Evolutionary conservation across 371 early-diverging fungal genomes (phyloP), one percentile per base, ranked within the genome.

Genomic region (Mucor plumbeus): DNA sequence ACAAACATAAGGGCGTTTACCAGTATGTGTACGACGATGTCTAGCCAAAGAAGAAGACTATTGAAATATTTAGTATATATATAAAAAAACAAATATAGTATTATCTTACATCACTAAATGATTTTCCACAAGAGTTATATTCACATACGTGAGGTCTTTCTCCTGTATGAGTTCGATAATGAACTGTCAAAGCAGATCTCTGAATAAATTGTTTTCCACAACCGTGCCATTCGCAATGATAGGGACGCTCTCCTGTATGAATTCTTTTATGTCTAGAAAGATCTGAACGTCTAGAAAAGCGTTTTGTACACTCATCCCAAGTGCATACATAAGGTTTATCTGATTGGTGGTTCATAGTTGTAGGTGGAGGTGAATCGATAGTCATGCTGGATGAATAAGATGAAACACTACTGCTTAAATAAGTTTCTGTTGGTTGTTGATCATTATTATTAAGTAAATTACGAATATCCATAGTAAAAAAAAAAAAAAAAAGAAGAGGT

Each of bases 171-270:
- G 92, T 92, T 63, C 93, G 85, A 59, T 85, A 80, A 69, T 93
- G 94, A 43, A 92, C 92, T 3, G 90, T 91, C 68, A 93, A 79
- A 15, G 93, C 93, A 7, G 92, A 92, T 21, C 90, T 81, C 75
- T 92, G 93, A 73, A 93, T 89, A 62, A 93, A 93, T 48, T 87
- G 87, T 70, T 92, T 91, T 64, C 85, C 85, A 72, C 93, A 92
- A 33, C 83, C 82, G 15, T 79, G 72, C 78, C 87, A 87, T 53
- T 76, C 73, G 71, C 92, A 91, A 47, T 80, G 80, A 72, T 86
- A 91, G n/a, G 91, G 90, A 69, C 87, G 76, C 64, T 90, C 91
- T 48, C 88, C 88, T 15, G 91, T 91, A 67, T 91, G 91, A 72
- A 93, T 93, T 58, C 93, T 78, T 15, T 82, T 83, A 78, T 93